Evolutionary conservation across 495 filamentous ascomycete species (phyloP), one percentile per base, ranked within the genome.

Genomic region (Clavariopsis aquatica): DNA sequence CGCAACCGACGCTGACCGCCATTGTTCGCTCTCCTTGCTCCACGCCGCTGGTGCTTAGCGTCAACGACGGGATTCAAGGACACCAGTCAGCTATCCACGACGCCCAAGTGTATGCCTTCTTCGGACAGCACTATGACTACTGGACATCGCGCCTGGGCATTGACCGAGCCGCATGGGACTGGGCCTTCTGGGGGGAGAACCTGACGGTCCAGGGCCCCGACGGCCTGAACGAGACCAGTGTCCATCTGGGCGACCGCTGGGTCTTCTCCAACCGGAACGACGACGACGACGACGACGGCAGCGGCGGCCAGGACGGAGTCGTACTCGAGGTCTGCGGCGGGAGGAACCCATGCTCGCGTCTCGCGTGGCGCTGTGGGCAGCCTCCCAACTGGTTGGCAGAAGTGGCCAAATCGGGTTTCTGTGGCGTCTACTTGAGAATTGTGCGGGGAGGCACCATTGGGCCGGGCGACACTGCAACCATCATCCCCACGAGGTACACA

Each of bases 301-400:
- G n/a, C n/a, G n/a, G 31, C 31, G 12, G 12, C 31, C 31, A 34
- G 12, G 31, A 12, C 31, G 49, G 49, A 17, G 49, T 52, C 19
- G 20, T 52, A 2, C 24, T 52, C 13, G 19, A 52, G 26, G 49
- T 52, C 24, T 52, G 49, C 24, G 49, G 49, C 26, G 49, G 49
- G 19, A 10, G 49, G 2, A 24, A 23, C 8, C 49, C 49, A 24
- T 52, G 49, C 17, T 24, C 19, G 13, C n/a, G 49, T 9, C 49
- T 52, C n/a, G n/a, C 49, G 8, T 52, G 49, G 49, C 49, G 49
- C 7, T 52, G 49, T 23, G 24, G 24, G 7, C 49, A 52, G 49
- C 49, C 49, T 15, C n/a, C 13, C 27, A 52, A 7, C 26, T 52
- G 49, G 49, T 17, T 52, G 13, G 49, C 49, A 24, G 49, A 52